Conservation (phyloP, 2,329 filamentous ascomycete genomes). For the Colletotrichum horii region DNA sequence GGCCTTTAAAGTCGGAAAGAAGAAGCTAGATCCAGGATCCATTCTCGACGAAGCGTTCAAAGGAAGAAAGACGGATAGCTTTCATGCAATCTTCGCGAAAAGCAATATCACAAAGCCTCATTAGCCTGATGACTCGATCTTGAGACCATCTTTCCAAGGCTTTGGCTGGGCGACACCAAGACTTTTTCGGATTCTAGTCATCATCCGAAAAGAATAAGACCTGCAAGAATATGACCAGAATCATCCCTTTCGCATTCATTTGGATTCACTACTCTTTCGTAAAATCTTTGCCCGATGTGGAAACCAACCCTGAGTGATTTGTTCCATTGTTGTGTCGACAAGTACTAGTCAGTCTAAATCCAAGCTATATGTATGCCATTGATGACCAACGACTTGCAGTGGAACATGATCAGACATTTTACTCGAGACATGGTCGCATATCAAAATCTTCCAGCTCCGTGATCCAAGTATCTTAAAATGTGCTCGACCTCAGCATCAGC, state of each 20-base stretch:
- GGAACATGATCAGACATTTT: accelerated
- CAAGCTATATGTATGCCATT: accelerated
- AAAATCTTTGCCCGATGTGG: accelerated
- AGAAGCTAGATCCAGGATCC: background rate
- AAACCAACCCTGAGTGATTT: background rate
- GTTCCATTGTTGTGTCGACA: background rate
- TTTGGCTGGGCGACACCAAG: background rate
- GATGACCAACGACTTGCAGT: no score
- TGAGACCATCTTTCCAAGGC: background rate
- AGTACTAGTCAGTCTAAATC: background rate
- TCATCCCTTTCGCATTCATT: accelerated
- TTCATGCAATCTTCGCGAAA: background rate
- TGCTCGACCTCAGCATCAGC: background rate
- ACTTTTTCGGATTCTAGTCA: background rate
- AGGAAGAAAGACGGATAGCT: background rate
- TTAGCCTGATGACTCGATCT: background rate
- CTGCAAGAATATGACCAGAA: background rate
- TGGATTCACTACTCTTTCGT: background rate
- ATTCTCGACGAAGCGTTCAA: background rate
- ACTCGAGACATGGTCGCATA: accelerated
- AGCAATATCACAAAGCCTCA: background rate
- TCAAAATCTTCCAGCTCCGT: background rate
- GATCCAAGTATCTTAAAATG: background rate
- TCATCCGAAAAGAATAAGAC: accelerated
- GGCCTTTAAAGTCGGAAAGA: background rate